These are phyloP conservation scores for Psilocybe sp. DNA, from an alignment of 768 basidiomycete genomes.

Conservation along the genomic window DNA sequence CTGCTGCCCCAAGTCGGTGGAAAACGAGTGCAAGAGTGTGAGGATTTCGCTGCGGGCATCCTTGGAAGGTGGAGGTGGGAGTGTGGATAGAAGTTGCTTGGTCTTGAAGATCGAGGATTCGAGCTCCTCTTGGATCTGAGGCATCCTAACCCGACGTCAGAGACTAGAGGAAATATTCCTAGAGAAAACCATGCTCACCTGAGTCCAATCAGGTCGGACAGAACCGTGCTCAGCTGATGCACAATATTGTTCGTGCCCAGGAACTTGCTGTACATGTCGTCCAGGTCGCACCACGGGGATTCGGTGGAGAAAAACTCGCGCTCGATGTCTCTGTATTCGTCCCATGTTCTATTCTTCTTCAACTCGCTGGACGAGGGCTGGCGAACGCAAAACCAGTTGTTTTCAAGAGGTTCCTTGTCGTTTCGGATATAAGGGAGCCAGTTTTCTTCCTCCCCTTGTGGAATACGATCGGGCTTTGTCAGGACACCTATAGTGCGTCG, in stretches of 20 bases:
- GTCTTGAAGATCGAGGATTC: conserved; percentile 41
- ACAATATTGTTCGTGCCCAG: conserved; percentile 58
- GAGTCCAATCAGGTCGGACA: conserved; percentile 57
- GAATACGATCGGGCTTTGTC: conserved; percentile 49
- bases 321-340: conserved; percentile 55
- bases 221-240: conserved; percentile 51
- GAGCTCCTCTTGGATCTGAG: conserved; percentile 59
- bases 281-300: conserved; percentile 54
- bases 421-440: conserved; percentile 62
- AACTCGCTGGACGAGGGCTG: conserved; percentile 52
- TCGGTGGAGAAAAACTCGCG: conserved; percentile 52
- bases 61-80: conserved; percentile 51
- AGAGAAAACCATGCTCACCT: conserved; percentile 41
- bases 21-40: conserved; percentile 44
- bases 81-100: conserved; percentile 22
- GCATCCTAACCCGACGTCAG: conserved; percentile 43
- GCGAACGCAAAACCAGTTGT: conserved; percentile 64
- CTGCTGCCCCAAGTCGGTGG: conserved; percentile 38
- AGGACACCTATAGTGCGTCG: conserved; percentile 71
- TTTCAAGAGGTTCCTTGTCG: conserved; percentile 45
- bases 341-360: conserved; percentile 54
- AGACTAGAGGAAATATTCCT: too few relatives aligned
- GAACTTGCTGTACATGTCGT: conserved; percentile 45
- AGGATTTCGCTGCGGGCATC: conserved; percentile 61
- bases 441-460: conserved; percentile 44